Evolutionary conservation across 2,329 filamentous ascomycete genomes (phyloP), one percentile per base, ranked within the genome.

Genomic region (Podosphaera xanthii): DNA sequence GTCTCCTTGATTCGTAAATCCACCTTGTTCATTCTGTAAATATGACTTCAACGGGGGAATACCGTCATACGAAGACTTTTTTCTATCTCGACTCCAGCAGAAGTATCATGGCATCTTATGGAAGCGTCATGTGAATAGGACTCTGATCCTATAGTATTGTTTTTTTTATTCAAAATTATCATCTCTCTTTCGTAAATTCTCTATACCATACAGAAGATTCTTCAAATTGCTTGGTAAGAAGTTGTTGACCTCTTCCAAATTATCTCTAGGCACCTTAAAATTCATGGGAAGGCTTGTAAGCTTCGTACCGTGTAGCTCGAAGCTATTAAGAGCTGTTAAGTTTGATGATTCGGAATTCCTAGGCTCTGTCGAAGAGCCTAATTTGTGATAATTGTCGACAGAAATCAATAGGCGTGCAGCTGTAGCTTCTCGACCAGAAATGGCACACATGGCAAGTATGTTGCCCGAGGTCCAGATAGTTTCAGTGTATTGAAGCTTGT

Each of bases 401-500:
- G 79, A 78, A 44, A 81, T 71, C 22, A 69, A 58, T 30, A 62
- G 35, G 12, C 31, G 38, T 50, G 74, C 63, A 22, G 46, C 30
- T n/a, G 12, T 42, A 33, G 33, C 7, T 7, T 44, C 10, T 2
- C 6, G 36, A 34, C 46, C n/a, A 9, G 30, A 34, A 33, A 40
- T 57, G 14, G 44, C 36, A 12, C 30, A 12, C 36, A 54, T 46
- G 0, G 35, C 8, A n/a, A 59, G 58, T 9, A 59, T 77, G 65
- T 86, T 88, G 6, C 84, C 84, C 2, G 75, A 73, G 3, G 87
- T 69, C 46, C 73, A 69, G 58, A 87, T 66, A 57, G 75, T 76
- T 53, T 75, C 71, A 6, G 70, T 69, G 61, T 77, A 72, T 7
- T 72, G 69, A 48, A 87, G 72, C 12, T 67, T 70, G 61, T 76